Evolutionary conservation across 306 rosid genomes (phyloP), one percentile per base, ranked within the genome.

Genomic region (Citrullus mucosospermus): DNA sequence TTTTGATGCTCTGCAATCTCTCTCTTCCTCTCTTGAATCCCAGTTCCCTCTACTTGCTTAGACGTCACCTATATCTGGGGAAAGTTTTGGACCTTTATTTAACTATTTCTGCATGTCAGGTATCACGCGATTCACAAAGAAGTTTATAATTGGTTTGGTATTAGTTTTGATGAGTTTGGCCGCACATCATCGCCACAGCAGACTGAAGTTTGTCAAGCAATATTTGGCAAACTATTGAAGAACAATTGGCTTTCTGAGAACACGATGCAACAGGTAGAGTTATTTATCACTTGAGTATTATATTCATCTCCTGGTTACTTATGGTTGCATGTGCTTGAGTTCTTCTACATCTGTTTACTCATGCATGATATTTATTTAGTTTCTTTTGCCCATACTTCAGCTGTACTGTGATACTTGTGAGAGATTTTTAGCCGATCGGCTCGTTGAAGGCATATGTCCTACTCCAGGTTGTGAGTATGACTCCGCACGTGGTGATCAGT

Each of bases 401-500:
- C 96, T 90, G 62, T 95, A 88, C 82, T 95, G 98, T 9, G 91
- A 92, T 75, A 84, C 88, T 3, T 95, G 98, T 87, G 18, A 89
- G 78, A 89, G 86, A 82, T 95, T 95, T 90, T 81, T 95, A 80
- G 97, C 98, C 20, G 98, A 95, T 69, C 86, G 98, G 55, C 96
- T 91, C 12, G 96, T 95, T 84, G 98, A 95, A 89, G 98, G 98
- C 67, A 80, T 69, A 74, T 95, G 98, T 79, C 97, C 97, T 0
- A 88, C 91, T 36, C 86, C 62, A 2, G 93, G 91, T 14, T 95
- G 98, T 25, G 95, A 84, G 68, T 91, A 95, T 85, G 93, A 86
- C 86, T 95, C 97, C 41, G 98, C 98, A 30, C 87, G 97, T 59
- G 97, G 98, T 39, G 98, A 95, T 78, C 98, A 95, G 65, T 95